Evolutionary conservation across 768 basidiomycete species (phyloP).

Genomic region (Galerina marginata): DNA sequence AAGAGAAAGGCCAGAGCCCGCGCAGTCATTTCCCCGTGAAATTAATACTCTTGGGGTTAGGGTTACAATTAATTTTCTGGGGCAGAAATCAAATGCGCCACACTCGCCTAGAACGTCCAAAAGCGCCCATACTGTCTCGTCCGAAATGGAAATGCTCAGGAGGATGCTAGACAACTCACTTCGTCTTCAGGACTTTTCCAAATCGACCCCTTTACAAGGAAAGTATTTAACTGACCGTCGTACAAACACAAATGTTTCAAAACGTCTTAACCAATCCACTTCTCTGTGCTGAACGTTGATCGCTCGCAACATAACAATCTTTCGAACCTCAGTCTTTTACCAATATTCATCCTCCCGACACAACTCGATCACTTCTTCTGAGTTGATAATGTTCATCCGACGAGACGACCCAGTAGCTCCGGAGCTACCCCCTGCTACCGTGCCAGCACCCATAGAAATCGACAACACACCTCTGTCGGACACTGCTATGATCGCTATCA

Average conservation of each 20-base stretch:
- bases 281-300: not conserved
- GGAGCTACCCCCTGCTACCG: constrained; percentile 1
- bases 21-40: constrained; percentile 10
- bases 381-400: constrained; percentile 1
- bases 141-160: not conserved
- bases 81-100: constrained; percentile 4
- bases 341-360: not conserved
- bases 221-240: not conserved
- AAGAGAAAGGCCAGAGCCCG: constrained; percentile 1
- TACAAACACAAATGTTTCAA: not conserved
- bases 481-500: constrained; percentile 28
- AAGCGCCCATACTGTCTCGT: not conserved
- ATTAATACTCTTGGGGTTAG: constrained; percentile 12
- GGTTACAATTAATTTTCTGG: constrained; percentile 2
- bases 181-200: not conserved
- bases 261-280: not conserved
- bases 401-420: constrained; percentile 1
- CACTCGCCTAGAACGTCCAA: constrained; percentile 3
- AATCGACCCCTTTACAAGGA: constrained; percentile 1
- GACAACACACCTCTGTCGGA: constrained; percentile 23
- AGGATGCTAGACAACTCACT: not conserved
- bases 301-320: not conserved
- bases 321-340: too few relatives aligned
- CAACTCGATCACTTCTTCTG: not conserved
- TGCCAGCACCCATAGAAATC: not conserved